These are phyloP conservation scores for Hypsizygus marmoreus DNA, from an alignment of 768 basidiomycete genomes.

Conservation along the genomic window DNA sequence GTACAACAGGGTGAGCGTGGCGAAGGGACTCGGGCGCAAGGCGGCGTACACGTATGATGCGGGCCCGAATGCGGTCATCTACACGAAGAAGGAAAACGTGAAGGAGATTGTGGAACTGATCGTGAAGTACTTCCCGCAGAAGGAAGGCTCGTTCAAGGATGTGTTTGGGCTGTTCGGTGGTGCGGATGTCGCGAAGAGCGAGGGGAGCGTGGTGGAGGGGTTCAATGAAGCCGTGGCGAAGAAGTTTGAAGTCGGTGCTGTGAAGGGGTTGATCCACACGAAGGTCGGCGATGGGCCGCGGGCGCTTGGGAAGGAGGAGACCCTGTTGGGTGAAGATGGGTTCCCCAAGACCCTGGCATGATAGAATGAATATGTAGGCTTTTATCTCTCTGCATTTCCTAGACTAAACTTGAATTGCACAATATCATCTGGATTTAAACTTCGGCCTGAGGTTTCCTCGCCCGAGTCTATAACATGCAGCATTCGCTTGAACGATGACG, in stretches of 20 bases:
- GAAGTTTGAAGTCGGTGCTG: conserved; percentile 71
- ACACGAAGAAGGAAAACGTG: conserved; percentile 77
- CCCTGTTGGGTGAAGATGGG: conserved; percentile 69
- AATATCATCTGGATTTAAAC: neutral
- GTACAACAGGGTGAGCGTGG: conserved; percentile 81
- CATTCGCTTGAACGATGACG: no score
- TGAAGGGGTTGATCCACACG: conserved; percentile 91
- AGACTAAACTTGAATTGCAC: neutral
- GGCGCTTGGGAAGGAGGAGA: conserved; percentile 59
- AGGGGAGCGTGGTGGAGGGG: conserved; percentile 60
- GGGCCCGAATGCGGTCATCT: conserved; percentile 98
- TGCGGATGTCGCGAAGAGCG: conserved; percentile 31
- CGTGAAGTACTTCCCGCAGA: conserved; percentile 84
- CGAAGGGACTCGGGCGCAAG: conserved; percentile 55
- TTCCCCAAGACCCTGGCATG: conserved; percentile 61
- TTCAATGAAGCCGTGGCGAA: conserved; percentile 82
- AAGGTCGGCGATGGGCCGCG: conserved; percentile 90
- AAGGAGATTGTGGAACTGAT: conserved; percentile 77
- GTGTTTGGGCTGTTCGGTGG: conserved; percentile 63
- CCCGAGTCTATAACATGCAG: no score
- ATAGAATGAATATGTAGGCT: no score
- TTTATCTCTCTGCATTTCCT: conserved; percentile 1
- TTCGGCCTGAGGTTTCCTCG: neutral
- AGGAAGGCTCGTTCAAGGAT: conserved; percentile 70
- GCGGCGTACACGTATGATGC: conserved; percentile 99